These are phyloP conservation scores for Pseudogymnoascus sp. DNA, from an alignment of 2,329 filamentous ascomycete genomes.

Conservation along the genomic window DNA sequence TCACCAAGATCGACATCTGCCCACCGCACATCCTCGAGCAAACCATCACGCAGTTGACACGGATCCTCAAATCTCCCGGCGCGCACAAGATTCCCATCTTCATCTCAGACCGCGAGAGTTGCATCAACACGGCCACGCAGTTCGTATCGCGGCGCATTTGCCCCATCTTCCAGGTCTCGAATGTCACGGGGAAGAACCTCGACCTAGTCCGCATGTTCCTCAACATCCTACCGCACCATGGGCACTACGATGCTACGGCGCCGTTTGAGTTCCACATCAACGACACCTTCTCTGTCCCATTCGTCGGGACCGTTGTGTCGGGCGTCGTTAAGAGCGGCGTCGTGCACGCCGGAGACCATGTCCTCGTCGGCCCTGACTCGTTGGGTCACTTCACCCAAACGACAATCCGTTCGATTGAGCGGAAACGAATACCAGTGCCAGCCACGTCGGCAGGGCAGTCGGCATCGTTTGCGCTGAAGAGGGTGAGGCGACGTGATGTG, in stretches of 20 bases:
- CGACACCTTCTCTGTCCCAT: conserved; percentile 95
- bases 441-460: conserved; percentile 87
- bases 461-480: conserved; percentile 82
- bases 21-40: conserved; percentile 91
- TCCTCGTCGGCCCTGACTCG: conserved; percentile 84
- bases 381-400: conserved; percentile 85
- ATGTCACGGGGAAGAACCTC: conserved; percentile 87
- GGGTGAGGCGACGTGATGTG: conserved; percentile 82
- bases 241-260: conserved; percentile 79
- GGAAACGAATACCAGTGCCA: conserved; percentile 83
- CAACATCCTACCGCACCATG: conserved; percentile 91
- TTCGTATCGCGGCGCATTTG: conserved; percentile 94
- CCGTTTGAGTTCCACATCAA: conserved; percentile 95
- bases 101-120: conserved; percentile 84
- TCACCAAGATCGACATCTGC: conserved; percentile 98
- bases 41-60: conserved; percentile 83
- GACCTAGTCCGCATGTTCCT: conserved; percentile 87
- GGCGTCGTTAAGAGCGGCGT: conserved; percentile 86
- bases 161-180: conserved; percentile 95
- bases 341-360: conserved; percentile 80
- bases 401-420: conserved; percentile 83
- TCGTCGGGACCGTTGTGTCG: conserved; percentile 91
- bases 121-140: conserved; percentile 89
- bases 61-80: conserved; percentile 88
- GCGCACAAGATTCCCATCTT: conserved; percentile 94